Base-by-base conservation (phyloP, 768 basidiomycete genomes). In the Cyathus striatus region DNA sequence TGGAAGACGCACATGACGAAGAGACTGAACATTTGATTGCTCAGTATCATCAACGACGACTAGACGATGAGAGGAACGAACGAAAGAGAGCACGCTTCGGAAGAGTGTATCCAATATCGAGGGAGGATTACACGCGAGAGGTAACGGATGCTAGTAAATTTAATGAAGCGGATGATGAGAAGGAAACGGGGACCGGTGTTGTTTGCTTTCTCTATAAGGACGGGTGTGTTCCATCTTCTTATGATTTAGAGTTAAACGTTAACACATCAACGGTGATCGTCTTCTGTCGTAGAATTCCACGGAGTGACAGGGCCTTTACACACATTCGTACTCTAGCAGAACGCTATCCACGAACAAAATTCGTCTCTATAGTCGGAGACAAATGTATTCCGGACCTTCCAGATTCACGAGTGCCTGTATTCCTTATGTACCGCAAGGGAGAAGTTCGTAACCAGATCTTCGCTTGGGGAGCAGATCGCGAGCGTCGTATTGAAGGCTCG, bases 341-440 rank as follows among this genome's bases (percentile, higher is more conserved):
- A n/a, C 78, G 80, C 41, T 86, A 95, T 60, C 90, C 93, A 2
- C 83, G 85, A 37, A 89, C 93, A 9, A 98, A 98, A 66, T 96
- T 99, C 52, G 86, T 97, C 47, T 91, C 90, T 9, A 98, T 98
- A 53, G 81, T 93, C 3, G 92, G 93, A 26, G 79, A 90, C 65
- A 92, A 92, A 62, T 95, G 92, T 67, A 96, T 99, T 53, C 83
- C 89, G n/a, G 86, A 97, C 63, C 82, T 98, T 25, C 95, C 94
- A 12, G 96, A 97, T 53, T 72, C 78, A 26, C 82, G 92, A 40
- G 65, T 92, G 30, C 96, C 96, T 1, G 98, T 95, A 73, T 68
- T 98, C 44, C 82, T 99, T 50, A 68, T 95, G 23, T 98, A 99
- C 64, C 81, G 87, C 36, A 86, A 85, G 51, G 96, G 96, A n/a